phyloP scores from a whole-genome alignment of 108 stramenopile species.

The Conticribra weissflogii region DNA sequence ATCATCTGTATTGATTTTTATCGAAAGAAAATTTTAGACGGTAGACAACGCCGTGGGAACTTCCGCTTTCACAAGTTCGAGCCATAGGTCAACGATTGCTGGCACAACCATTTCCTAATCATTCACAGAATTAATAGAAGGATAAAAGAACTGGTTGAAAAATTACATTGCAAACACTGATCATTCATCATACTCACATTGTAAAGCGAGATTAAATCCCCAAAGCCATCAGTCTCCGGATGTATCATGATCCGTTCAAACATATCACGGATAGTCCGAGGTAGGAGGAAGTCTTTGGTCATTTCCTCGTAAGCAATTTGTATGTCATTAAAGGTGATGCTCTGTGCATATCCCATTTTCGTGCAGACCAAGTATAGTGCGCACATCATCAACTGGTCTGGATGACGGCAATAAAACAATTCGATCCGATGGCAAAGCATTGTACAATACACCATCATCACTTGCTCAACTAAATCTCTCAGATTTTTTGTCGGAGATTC shows the following conservation, averaged over 20 bases:
- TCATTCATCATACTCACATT: background rate
- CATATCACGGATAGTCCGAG: constrained; percentile 1
- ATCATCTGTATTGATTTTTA: too few species aligned
- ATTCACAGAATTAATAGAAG: too few species aligned
- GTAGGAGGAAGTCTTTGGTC: background rate
- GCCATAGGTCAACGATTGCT: too few species aligned
- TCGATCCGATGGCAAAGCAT: constrained; percentile 11
- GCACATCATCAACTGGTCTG: constrained; percentile 22
- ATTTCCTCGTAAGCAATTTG: constrained; percentile 12
- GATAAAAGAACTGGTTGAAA: too few species aligned
- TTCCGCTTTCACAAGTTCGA: too few species aligned
- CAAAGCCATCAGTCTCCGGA: background rate
- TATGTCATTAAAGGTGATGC: constrained; percentile 8
- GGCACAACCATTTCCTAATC: too few species aligned
- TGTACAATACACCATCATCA: constrained; percentile 4
- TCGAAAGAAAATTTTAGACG: too few species aligned
- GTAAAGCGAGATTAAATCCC: constrained; percentile 8
- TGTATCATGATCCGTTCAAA: background rate
- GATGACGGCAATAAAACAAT: constrained; percentile 11
- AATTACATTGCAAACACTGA: background rate
- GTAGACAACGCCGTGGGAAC: too few species aligned
- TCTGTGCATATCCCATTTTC: constrained; percentile 11
- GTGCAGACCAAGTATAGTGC: background rate
- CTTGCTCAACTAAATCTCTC: background rate
- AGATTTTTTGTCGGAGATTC: background rate